Conservation (phyloP, 192 early-diverging fungal genomes). For the Backusella mclennaniae region DNA sequence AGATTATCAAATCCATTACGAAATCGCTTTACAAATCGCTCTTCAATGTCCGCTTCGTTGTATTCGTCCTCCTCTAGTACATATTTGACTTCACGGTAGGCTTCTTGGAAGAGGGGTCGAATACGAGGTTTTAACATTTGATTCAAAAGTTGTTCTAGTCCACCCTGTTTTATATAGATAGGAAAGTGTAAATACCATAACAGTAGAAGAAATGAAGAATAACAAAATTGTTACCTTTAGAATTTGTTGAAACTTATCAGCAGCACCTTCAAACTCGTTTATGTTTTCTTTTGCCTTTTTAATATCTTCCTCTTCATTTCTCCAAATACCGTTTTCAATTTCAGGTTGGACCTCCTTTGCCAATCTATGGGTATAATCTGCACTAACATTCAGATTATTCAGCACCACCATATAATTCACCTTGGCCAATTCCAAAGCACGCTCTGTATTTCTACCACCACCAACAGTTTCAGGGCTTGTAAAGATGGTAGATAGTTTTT, state of each 20-base stretch:
- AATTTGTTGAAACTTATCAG: conserved; percentile 63
- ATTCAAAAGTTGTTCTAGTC: conserved; percentile 79
- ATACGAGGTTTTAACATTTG: conserved; percentile 81
- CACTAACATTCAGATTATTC: conserved; percentile 88
- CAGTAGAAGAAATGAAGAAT: conserved; percentile 1
- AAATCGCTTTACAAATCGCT: conserved; percentile 83
- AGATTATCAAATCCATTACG: conserved; percentile 58
- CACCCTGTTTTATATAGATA: conserved; percentile 12
- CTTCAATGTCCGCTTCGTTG: conserved; percentile 73
- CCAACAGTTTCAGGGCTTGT: conserved; percentile 15
- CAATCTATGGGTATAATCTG: conserved; percentile 76
- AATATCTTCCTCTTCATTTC: conserved; percentile 52
- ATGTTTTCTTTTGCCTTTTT: conserved; percentile 60
- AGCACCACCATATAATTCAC: conserved; percentile 70
- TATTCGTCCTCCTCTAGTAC: conserved; percentile 92
- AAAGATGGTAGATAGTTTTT: conserved; percentile 53
- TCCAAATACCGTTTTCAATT: conserved; percentile 36
- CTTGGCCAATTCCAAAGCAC: conserved; percentile 56
- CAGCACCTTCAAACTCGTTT: conserved; percentile 53
- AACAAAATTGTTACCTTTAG: conserved; percentile 48
- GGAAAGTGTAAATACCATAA: conserved; percentile 13
- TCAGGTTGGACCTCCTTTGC: conserved; percentile 62
- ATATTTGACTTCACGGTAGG: conserved; percentile 87
- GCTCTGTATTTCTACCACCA: conserved; percentile 14
- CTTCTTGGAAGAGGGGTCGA: conserved; percentile 73